Evolutionary conservation across 257 asterid genomes (phyloP).

Genomic region (Solanum pimpinellifolium): DNA sequence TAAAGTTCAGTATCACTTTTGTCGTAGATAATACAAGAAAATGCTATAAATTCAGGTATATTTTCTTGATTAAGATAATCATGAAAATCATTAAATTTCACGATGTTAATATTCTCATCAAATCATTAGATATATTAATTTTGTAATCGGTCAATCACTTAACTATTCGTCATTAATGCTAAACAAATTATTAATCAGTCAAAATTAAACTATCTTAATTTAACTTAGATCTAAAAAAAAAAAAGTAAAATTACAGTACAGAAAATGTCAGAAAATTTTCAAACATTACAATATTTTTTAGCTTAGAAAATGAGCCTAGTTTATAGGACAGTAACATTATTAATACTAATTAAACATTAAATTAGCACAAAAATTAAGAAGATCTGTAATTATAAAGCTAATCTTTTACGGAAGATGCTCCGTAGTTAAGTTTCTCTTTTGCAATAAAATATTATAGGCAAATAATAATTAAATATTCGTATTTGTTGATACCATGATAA

Average conservation of each 20-base stretch:
- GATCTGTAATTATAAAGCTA: background rate
- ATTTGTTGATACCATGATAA: background rate
- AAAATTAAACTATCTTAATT: background rate
- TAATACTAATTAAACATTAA: background rate
- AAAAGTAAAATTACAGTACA: background rate
- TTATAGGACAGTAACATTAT: background rate
- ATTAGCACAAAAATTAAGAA: background rate
- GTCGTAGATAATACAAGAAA: background rate
- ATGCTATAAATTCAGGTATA: background rate
- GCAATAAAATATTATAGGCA: background rate
- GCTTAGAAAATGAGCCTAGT: background rate
- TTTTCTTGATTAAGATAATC: background rate
- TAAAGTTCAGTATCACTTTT: too few relatives aligned
- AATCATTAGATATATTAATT: background rate
- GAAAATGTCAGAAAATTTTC: background rate
- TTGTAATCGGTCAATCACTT: background rate
- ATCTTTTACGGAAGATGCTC: background rate
- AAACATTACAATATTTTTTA: background rate
- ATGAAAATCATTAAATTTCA: background rate
- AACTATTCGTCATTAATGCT: background rate
- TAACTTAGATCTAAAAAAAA: background rate
- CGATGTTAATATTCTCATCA: background rate
- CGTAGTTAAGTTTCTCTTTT: background rate
- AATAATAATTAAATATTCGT: background rate
- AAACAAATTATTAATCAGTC: background rate